Evolutionary conservation across 2,329 filamentous ascomycete genomes (phyloP), one percentile per base, ranked within the genome.

Genomic region (Colletotrichum sp.): DNA sequence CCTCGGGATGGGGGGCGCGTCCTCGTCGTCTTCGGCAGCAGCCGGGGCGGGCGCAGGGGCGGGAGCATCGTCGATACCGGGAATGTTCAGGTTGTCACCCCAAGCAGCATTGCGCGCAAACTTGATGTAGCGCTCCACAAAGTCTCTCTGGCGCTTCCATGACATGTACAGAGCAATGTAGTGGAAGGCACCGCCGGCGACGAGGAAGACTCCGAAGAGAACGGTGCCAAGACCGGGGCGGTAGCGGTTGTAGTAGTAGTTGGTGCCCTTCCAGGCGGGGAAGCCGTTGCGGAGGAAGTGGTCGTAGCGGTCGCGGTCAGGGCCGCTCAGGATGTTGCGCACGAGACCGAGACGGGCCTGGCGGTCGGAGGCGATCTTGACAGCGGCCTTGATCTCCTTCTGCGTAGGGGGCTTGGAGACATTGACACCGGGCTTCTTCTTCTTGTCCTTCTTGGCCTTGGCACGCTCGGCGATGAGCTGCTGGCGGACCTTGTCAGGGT

Each of bases 231-330:
- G 88, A 10, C 97, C 97, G 3, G 97, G 97, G 24, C 97, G 92
- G 90, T 96, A 98, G 73, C 97, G 93, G 81, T 93, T 93, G 88
- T 99, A 99, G 90, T 98, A 99, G 90, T 99, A 99, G 77, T 97
- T 96, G 60, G 96, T 98, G 74, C 97, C 97, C 87, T 96, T 96
- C 97, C 97, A 99, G 71, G 92, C 92, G 36, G 97, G 97, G 88
- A 99, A 99, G 77, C 97, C 97, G 85, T 98, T 96, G 83, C 88
- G 87, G 76, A 98, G 86, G 88, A 98, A 99, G 85, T 98, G 94
- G 84, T 99, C 96, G 85, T 99, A 99, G 78, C 97, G 94, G 79
- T 95, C 94, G 78, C 97, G 92, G 70, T 91, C 91, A 5, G 94
- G 88, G 2, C 96, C 95, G 80, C 94, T 93, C 68, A 99, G 93